A percentile compares a stretch with the other conserved stretches of the same genome.
These are phyloP conservation scores for Carex littledalei DNA, from an alignment of 176 grass and related monocot genomes.

Conservation along the genomic window DNA sequence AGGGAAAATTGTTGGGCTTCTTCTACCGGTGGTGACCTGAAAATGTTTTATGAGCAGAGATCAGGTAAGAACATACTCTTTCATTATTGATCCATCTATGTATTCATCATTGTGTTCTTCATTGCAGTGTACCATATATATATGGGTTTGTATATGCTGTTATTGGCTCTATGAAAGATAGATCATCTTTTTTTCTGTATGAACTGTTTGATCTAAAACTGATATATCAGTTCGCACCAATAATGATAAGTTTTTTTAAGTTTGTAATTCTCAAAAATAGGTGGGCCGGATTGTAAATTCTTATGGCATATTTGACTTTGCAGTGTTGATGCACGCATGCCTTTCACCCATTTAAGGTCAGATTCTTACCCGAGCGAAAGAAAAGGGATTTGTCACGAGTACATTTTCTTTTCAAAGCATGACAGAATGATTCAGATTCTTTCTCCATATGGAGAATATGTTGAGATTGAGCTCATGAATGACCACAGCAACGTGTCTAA, in stretches of 20 bases:
- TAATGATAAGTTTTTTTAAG: no score
- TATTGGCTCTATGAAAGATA: background rate
- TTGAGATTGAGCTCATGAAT: background rate
- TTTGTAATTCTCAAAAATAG: no score
- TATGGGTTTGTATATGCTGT: background rate
- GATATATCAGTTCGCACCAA: no score
- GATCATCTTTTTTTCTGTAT: background rate
- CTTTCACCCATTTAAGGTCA: no score
- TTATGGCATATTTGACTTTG: no score
- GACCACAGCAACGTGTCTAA: background rate
- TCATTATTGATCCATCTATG: background rate
- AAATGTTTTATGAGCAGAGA: conserved; percentile 97
- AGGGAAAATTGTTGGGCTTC: conserved; percentile 72
- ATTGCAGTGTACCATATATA: background rate
- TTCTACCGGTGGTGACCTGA: conserved; percentile 86
- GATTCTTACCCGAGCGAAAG: no score
- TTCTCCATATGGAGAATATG: background rate
- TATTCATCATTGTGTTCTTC: background rate
- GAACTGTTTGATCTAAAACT: background rate
- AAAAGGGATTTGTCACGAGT: no score
- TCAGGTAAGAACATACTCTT: conserved; percentile 33
- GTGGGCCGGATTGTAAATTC: no score
- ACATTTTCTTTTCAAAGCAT: no score
- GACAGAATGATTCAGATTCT: background rate
- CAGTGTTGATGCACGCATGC: no score